Evolutionary conservation across 2,329 filamentous ascomycete species (phyloP).

Genomic region (Hypoxylon sp.): DNA sequence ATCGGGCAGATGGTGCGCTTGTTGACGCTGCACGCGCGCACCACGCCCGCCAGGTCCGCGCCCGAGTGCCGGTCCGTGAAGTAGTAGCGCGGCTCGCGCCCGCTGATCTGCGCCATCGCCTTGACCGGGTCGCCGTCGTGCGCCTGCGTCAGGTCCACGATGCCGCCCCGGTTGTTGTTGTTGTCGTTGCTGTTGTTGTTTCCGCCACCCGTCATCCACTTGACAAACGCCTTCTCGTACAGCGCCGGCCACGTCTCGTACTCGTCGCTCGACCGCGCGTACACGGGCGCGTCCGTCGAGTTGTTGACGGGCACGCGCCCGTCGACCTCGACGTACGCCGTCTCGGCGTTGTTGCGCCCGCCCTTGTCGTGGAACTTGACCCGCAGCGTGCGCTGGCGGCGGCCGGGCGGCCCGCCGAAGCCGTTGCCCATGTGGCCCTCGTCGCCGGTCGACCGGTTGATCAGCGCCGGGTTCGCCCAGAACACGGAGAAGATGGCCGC

Average conservation of each 20-base stretch:
- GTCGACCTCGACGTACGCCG: conserved; percentile 52
- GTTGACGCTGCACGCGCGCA: conserved; percentile 52
- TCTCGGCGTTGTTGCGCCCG: conserved; percentile 51
- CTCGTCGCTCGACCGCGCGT: conserved; percentile 52
- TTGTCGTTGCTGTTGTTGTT: too few relatives aligned
- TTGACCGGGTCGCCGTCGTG: conserved; percentile 54
- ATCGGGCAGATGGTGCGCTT: conserved; percentile 54
- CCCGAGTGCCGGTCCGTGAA: conserved; percentile 45
- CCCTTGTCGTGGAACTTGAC: conserved; percentile 56
- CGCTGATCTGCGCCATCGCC: conserved; percentile 55
- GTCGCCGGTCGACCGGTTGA: conserved; percentile 49
- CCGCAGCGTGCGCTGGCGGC: conserved; percentile 33
- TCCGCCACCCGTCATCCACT: conserved; percentile 50
- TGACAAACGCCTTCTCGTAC: conserved; percentile 58
- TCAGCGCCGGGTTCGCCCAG: conserved; percentile 53
- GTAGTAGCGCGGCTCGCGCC: conserved; percentile 49
- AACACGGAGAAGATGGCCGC: conserved; percentile 55
- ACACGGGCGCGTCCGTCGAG: conserved; percentile 52
- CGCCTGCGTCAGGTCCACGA: conserved; percentile 53
- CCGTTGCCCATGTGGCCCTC: conserved; percentile 12
- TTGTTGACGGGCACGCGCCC: conserved; percentile 55
- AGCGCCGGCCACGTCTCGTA: conserved; percentile 55
- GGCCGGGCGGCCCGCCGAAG: conserved; percentile 30
- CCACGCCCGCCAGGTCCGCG: conserved; percentile 49
- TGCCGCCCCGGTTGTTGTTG: conserved; percentile 43